Percentiles rank a stretch among this genome's conserved stretches.
These are phyloP conservation scores for Stachybotrys echinatus DNA, from an alignment of 2,329 filamentous ascomycete species.

Conservation along the genomic window DNA sequence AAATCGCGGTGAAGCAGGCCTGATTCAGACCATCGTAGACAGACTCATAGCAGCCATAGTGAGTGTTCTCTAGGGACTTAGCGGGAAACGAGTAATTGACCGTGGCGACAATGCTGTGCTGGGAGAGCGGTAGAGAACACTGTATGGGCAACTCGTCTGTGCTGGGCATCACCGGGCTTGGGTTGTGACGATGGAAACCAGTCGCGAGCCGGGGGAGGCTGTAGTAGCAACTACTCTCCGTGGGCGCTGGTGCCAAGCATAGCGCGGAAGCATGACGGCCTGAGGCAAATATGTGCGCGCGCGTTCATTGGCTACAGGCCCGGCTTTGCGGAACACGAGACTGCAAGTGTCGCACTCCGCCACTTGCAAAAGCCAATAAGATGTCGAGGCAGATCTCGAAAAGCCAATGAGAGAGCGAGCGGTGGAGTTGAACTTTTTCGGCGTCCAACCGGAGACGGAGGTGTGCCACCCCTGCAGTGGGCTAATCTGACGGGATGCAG, in stretches of 20 bases:
- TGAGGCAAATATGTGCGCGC: conserved; percentile 12
- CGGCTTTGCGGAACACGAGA: conserved; percentile 12
- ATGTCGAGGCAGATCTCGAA: not conserved
- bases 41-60: not conserved
- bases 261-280: conserved; percentile 10
- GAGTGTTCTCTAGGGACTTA: conserved; percentile 6
- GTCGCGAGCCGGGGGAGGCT: conserved; percentile 14
- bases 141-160: not conserved
- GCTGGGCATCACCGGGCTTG: conserved; percentile 7
- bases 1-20: not conserved
- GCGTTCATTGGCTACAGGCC: conserved; percentile 10
- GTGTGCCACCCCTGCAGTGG: not conserved
- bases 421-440: not conserved
- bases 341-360: conserved; percentile 14
- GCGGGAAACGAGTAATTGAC: conserved; percentile 9
- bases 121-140: conserved; percentile 14
- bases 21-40: not conserved
- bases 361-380: conserved; percentile 13
- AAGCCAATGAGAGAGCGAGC: conserved; percentile 1
- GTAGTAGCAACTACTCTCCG: conserved; percentile 20
- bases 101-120: conserved; percentile 12
- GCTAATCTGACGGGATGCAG: not conserved
- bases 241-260: conserved; percentile 2
- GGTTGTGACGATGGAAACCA: conserved; percentile 11
- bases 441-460: not conserved